Percentiles rank a stretch among this genome's conserved stretches.
phyloP scores from a whole-genome alignment of 176 grass and related monocot species.

The Oryza rufipogon region DNA sequence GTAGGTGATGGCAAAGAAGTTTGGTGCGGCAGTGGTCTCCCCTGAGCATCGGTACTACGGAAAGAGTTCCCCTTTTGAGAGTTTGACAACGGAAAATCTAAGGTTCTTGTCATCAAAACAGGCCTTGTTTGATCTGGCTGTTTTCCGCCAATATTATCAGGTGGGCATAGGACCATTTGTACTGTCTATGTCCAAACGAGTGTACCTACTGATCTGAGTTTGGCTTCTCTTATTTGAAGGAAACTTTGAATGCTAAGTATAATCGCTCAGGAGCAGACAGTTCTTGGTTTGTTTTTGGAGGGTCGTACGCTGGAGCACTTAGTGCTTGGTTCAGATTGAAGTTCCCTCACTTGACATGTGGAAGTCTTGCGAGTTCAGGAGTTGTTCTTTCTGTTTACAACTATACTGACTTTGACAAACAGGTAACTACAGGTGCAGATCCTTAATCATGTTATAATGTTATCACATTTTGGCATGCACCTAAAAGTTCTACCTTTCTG shows the following conservation, averaged over 20 bases:
- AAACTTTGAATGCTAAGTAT: conserved; percentile 78
- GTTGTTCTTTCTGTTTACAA: conserved; percentile 90
- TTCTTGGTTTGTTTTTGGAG: conserved; percentile 96
- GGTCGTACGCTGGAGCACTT: conserved; percentile 89
- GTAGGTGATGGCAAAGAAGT: conserved; percentile 96
- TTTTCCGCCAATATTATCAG: conserved; percentile 97
- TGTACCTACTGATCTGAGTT: conserved; percentile 31
- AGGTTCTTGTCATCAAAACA: conserved; percentile 96
- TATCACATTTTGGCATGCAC: neutral
- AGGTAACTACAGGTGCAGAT: conserved; percentile 34
- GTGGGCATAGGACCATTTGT: conserved; percentile 36
- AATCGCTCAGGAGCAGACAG: conserved; percentile 66
- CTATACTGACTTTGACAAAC: conserved; percentile 81
- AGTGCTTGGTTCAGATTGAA: conserved; percentile 97
- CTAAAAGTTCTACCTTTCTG: conserved; percentile 36
- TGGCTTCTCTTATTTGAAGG: conserved; percentile 59
- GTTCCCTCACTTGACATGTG: conserved; percentile 95
- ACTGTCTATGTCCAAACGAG: conserved; percentile 1
- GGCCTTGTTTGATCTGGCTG: conserved; percentile 91
- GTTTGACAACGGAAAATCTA: conserved; percentile 76
- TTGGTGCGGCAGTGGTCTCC: conserved; percentile 88
- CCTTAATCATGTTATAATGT: conserved; percentile 28
- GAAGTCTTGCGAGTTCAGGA: conserved; percentile 91
- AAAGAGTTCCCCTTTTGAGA: conserved; percentile 92
- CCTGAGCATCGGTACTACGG: conserved; percentile 98